A percentile compares a stretch with the other conserved stretches of the same genome.
Conservation (phyloP, 495 filamentous ascomycete genomes). For the Opeltia flavorubescens region DNA sequence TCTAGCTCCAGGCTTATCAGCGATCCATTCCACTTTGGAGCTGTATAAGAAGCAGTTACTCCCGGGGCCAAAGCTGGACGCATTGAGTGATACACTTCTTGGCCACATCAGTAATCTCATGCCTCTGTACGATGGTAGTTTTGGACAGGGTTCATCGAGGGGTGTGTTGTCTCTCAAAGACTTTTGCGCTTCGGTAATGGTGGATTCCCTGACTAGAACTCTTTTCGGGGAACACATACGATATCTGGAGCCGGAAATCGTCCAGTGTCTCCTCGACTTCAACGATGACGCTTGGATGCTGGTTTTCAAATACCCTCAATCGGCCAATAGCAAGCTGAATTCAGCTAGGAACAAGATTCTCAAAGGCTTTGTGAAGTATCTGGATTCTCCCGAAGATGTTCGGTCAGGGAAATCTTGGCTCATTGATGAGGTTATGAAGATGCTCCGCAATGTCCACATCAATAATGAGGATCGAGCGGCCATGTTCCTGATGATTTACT, state of each 20-base stretch:
- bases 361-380: neutral
- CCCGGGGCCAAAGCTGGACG: slow-evolving; percentile 1
- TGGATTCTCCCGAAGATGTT: neutral
- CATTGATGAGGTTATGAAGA: neutral
- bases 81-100: neutral
- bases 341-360: neutral
- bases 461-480: neutral
- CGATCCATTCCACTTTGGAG: neutral
- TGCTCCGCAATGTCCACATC: neutral
- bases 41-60: neutral
- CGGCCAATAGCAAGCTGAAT: neutral
- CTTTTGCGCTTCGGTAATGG: neutral
- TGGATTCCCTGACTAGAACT: neutral
- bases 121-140: neutral
- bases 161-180: neutral
- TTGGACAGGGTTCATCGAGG: neutral
- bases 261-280: neutral
- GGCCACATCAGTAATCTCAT: neutral
- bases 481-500: slow-evolving; percentile 2
- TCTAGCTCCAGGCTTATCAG: neutral
- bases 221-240: slow-evolving; percentile 1
- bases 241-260: neutral
- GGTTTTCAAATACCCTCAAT: neutral
- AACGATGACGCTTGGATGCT: slow-evolving; percentile 2
- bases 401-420: neutral